Evolutionary conservation across 2,329 filamentous ascomycete genomes (phyloP).

Genomic region (Dothistroma septosporum): DNA sequence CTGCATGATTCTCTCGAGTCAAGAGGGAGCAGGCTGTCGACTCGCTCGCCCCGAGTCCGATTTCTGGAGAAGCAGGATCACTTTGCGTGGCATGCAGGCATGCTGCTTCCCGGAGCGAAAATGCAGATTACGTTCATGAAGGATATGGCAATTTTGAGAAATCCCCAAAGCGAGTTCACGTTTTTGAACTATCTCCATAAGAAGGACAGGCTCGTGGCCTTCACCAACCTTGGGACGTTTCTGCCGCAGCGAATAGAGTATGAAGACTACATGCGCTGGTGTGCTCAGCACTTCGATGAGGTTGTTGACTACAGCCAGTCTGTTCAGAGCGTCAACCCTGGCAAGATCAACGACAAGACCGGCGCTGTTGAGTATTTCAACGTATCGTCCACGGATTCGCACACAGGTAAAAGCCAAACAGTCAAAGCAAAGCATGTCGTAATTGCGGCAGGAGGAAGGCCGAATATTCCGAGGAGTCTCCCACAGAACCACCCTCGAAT

Average conservation of each 20-base stretch:
- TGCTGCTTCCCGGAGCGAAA: conserved; percentile 86
- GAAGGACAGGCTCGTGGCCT: conserved; percentile 77
- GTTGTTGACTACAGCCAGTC: conserved; percentile 74
- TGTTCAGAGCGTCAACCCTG: conserved; percentile 65
- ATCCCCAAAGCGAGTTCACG: conserved; percentile 87
- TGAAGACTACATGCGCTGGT: conserved; percentile 95
- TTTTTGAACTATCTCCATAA: conserved; percentile 91
- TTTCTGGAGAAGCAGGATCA: conserved; percentile 81
- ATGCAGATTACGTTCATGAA: conserved; percentile 99
- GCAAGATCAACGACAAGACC: conserved; percentile 44
- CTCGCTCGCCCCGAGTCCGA: conserved; percentile 62
- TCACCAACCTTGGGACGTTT: conserved; percentile 87
- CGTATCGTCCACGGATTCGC: conserved; percentile 61
- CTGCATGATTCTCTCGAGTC: conserved; percentile 70
- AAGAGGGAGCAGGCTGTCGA: conserved; percentile 34
- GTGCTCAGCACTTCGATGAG: conserved; percentile 70
- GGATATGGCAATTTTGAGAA: conserved; percentile 82
- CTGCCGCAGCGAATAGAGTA: conserved; percentile 82
- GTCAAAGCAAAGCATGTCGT: conserved; percentile 65
- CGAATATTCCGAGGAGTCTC: conserved; percentile 66
- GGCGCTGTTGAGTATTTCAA: conserved; percentile 61
- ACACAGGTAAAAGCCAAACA: conserved; percentile 52
- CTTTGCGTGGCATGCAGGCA: conserved; percentile 92
- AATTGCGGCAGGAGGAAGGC: conserved; percentile 63
- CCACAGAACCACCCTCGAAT: conserved; percentile 68